phyloP scores from a whole-genome alignment of 768 basidiomycete species.

The Mrakia gelida region DNA sequence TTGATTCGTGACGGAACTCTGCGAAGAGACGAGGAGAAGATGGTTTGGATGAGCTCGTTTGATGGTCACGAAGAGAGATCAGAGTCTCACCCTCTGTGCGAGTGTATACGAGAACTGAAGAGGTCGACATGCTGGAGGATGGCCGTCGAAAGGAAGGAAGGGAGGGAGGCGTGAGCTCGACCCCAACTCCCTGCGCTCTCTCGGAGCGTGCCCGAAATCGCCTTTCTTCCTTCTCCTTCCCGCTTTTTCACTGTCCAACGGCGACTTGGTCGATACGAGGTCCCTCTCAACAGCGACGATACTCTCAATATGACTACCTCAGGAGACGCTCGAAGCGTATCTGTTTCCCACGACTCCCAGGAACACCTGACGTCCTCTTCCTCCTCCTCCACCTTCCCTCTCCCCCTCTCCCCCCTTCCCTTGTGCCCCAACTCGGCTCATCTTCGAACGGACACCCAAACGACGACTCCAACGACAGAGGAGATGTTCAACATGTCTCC shows the following conservation, averaged over 20 bases:
- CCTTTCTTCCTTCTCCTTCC: too few species aligned
- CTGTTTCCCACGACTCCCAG: background rate
- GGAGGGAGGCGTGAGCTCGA: background rate
- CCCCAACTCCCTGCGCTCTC: too few species aligned
- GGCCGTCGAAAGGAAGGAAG: background rate
- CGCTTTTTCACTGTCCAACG: too few species aligned
- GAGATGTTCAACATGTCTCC: slow-evolving; percentile 1
- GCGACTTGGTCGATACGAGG: too few species aligned
- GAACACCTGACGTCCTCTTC: background rate
- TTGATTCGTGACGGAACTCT: slow-evolving; percentile 68
- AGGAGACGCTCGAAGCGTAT: background rate
- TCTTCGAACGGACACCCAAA: background rate
- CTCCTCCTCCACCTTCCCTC: background rate
- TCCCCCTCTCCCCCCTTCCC: background rate
- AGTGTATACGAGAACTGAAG: slow-evolving; percentile 26
- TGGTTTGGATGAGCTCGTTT: background rate
- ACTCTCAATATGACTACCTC: too few species aligned
- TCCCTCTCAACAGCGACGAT: too few species aligned
- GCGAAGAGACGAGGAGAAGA: slow-evolving; percentile 52
- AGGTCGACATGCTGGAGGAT: background rate
- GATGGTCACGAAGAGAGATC: too few species aligned
- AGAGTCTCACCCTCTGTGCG: slow-evolving; percentile 19
- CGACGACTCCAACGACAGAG: background rate
- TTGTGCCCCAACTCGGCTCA: background rate
- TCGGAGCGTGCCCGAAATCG: too few species aligned